Base-by-base conservation (phyloP, 768 basidiomycete species). In the Dioszegia crocea region DNA sequence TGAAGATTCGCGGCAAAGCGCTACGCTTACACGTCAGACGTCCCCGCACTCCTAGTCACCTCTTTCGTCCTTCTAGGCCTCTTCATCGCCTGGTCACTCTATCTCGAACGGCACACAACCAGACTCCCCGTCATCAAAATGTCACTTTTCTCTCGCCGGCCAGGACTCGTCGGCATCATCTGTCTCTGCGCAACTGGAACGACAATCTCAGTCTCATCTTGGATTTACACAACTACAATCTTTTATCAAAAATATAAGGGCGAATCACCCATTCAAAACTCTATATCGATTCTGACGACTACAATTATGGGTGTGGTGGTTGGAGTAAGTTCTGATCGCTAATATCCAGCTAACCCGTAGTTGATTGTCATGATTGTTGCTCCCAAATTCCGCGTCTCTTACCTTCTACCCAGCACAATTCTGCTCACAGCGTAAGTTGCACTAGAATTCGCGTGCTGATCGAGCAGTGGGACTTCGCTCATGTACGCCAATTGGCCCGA, bases 71-170 rank as follows among this genome's bases (percentile, higher is more conserved):
- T 88, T 16, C 50, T 86, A 6, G 71, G 64, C 1, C 38, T 77
- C 0, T 91, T 89, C 77, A 31, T 84, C n/a, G 56, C 68, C 14
- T 90, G 87, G 86, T 84, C 89, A 63, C 66, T 77, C 50, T 80
- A 81, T 66, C 78, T 90, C 17, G 87, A 88, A 63, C 50, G 40
- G 19, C 57, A 59, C 1, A 62, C 54, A 1, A 56, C 54, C 27
- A 39, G 54, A 27, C 66, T 61, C 16, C 69, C 69, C 1, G 51
- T 67, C 11, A 54, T 60, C 1, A 65, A 66, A 40, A 46, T 59
- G 16, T 65, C 64, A 11, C 50, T 71, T 14, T 60, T 71, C 48
- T 56, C 64, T 23, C 59, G 66, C 17, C 57, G 67, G 29, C 27
- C 33, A 16, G 62, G 54, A 19, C 56, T 47, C n/a, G n/a, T n/a